These are phyloP conservation scores for Aureobasidium lini DNA, from an alignment of 2,329 filamentous ascomycete genomes.

Conservation along the genomic window DNA sequence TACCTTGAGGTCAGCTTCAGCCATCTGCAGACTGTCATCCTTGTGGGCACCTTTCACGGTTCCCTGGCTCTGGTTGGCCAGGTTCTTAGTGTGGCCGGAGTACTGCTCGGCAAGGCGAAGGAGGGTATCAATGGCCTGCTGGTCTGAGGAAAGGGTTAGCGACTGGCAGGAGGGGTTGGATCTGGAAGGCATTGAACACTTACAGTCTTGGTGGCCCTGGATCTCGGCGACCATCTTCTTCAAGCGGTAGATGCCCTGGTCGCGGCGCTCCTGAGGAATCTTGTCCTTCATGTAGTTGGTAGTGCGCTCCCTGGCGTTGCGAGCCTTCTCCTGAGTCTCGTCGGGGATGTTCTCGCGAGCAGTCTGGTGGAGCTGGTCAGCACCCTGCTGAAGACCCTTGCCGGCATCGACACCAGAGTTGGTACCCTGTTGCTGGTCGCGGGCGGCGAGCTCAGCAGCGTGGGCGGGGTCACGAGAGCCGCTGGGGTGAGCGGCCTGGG, in stretches of 20 bases:
- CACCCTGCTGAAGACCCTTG: conserved; percentile 41
- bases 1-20: conserved; percentile 73
- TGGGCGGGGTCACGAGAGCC: conserved; percentile 49
- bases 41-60: conserved; percentile 65
- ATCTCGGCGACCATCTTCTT: conserved; percentile 99
- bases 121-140: conserved; percentile 82
- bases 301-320: conserved; percentile 42
- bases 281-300: conserved; percentile 76
- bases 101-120: conserved; percentile 81
- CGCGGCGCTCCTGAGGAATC: conserved; percentile 84
- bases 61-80: conserved; percentile 58
- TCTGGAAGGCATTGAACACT: conserved; percentile 23
- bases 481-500: conserved; percentile 48
- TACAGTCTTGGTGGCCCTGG: conserved; percentile 86
- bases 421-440: conserved; percentile 43
- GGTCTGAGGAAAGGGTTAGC: conserved; percentile 46
- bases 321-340: conserved; percentile 43
- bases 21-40: conserved; percentile 56
- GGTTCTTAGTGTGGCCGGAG: conserved; percentile 59
- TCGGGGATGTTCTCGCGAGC: conserved; percentile 58
- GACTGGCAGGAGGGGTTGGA: neutral
- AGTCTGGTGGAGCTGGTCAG: conserved; percentile 43
- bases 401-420: conserved; percentile 46
- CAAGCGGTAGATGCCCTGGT: conserved; percentile 83
- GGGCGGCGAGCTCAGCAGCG: conserved; percentile 44